Conservation (phyloP, 2,329 filamentous ascomycete species). For the Aspergillus sp. region DNA sequence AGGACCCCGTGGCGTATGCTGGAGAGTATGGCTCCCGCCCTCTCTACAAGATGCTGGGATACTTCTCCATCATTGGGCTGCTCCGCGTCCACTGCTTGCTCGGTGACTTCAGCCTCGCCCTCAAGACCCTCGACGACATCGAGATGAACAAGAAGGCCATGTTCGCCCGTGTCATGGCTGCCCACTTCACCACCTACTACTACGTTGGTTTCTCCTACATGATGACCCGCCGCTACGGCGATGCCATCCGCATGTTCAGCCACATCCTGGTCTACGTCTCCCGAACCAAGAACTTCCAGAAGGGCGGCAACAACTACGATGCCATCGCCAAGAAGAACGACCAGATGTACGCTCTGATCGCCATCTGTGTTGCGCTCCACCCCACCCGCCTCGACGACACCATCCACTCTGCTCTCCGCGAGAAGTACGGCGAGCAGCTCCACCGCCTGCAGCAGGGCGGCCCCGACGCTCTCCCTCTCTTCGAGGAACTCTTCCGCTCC, state of each 20-base stretch:
- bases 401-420: slow-evolving; percentile 94
- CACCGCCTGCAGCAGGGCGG: slow-evolving; percentile 94
- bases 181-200: slow-evolving; percentile 99
- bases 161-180: slow-evolving; percentile 99
- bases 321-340: slow-evolving; percentile 99
- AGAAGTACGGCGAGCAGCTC: slow-evolving; percentile 99
- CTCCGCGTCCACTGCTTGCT: slow-evolving; percentile 94
- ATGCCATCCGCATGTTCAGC: slow-evolving; percentile 99
- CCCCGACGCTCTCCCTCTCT: slow-evolving; percentile 90
- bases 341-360: slow-evolving; percentile 98
- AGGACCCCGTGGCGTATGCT: slow-evolving; percentile 82
- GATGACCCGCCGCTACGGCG: slow-evolving; percentile 99
- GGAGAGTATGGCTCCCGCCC: slow-evolving; percentile 94
- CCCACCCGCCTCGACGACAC: slow-evolving; percentile 97
- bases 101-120: slow-evolving; percentile 94
- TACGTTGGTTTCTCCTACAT: slow-evolving; percentile 99
- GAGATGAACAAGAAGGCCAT: slow-evolving; percentile 99
- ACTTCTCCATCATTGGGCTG: slow-evolving; percentile 98
- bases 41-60: slow-evolving; percentile 96
- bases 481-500: slow-evolving; percentile 95
- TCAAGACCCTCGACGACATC: slow-evolving; percentile 99
- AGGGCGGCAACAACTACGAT: slow-evolving; percentile 86
- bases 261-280: slow-evolving; percentile 99
- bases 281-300: slow-evolving; percentile 99
- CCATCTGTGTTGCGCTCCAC: slow-evolving; percentile 98